Conservation (phyloP, 352 stramenopile species). For the Globisporangium nagaii region DNA sequence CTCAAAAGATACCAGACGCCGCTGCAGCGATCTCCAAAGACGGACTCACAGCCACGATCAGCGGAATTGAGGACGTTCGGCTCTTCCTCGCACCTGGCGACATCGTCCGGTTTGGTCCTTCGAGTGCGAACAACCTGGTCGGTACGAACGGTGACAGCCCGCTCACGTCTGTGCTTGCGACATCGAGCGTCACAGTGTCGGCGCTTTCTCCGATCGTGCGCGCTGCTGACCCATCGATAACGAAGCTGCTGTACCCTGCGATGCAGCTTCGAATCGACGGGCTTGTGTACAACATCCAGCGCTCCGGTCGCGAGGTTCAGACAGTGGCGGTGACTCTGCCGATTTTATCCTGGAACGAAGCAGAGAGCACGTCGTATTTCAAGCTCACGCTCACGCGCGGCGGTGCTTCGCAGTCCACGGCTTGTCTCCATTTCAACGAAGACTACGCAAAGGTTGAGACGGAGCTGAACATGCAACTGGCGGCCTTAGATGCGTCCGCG, state of each 20-base stretch:
- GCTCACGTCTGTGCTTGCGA: slow-evolving; percentile 36
- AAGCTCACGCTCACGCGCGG: slow-evolving; percentile 36
- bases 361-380: slow-evolving; percentile 19
- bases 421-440: slow-evolving; percentile 39
- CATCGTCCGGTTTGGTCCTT: slow-evolving; percentile 55
- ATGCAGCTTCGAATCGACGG: slow-evolving; percentile 88
- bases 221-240: slow-evolving; percentile 20
- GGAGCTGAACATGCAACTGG: slow-evolving; percentile 19
- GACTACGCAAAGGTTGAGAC: slow-evolving; percentile 13
- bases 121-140: slow-evolving; percentile 27
- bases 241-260: slow-evolving; percentile 59
- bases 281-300: slow-evolving; percentile 78
- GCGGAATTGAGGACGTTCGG: slow-evolving; percentile 49
- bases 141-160: slow-evolving; percentile 66
- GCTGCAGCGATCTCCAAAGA: slow-evolving; percentile 53
- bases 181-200: slow-evolving; percentile 40
- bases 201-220: slow-evolving; percentile 43
- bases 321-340: slow-evolving; percentile 43
- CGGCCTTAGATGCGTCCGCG: slow-evolving; percentile 18
- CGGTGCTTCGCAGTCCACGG: slow-evolving; percentile 22
- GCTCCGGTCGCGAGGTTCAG: slow-evolving; percentile 90
- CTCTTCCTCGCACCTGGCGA: slow-evolving; percentile 62
- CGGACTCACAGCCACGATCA: slow-evolving; percentile 34
- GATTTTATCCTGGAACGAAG: slow-evolving; percentile 16
- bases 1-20: slow-evolving; percentile 50